Evolutionary conservation across 1,284 basidiomycete genomes (phyloP), one percentile per base, ranked within the genome.

Genomic region (Xanthoconium separans): DNA sequence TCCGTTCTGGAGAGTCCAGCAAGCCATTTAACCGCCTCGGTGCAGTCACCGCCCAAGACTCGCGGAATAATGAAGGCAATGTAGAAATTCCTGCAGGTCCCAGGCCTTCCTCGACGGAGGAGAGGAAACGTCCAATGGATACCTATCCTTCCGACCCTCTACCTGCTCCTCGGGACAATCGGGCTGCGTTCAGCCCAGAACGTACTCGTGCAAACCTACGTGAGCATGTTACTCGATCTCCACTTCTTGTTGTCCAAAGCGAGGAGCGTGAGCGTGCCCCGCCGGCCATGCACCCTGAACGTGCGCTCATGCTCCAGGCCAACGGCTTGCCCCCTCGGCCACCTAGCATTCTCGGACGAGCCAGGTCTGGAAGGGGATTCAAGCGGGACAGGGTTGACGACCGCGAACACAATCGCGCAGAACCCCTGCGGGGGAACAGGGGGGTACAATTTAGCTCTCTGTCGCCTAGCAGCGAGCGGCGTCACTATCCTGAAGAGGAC

Each of bases 291-390:
- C 67, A 72, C 42, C 70, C 68, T 2, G 69, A 69, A 36, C 69
- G 69, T 11, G 70, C 61, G 12, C 54, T 68, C 7, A 57, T 69
- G 56, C 54, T 72, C 7, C 69, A 72, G 22, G 55, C 11, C 20
- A 68, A 67, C 3, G 61, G 60, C 8, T 54, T 68, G 6, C 70
- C 69, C 1, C 69, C 69, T 6, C 65, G 69, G 36, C 69, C 67
- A 2, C 53, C 47, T 2, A 59, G 61, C 16, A 33, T 29, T 3
- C 44, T 63, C 27, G 61, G 58, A 10, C 59, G 47, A 24, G 44
- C 47, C 2, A 54, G 55, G 33, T 16, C 64, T 36, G 45, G 47
- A 2, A 65, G 64, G 15, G 54, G 50, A 13, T 24, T 46, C 20
- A 70, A 55, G n/a, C 66, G 66, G 15, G 61, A 67, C 3, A 52